These are phyloP conservation scores for Colletotrichum destructivum DNA, from an alignment of 2,329 filamentous ascomycete genomes.

Conservation along the genomic window DNA sequence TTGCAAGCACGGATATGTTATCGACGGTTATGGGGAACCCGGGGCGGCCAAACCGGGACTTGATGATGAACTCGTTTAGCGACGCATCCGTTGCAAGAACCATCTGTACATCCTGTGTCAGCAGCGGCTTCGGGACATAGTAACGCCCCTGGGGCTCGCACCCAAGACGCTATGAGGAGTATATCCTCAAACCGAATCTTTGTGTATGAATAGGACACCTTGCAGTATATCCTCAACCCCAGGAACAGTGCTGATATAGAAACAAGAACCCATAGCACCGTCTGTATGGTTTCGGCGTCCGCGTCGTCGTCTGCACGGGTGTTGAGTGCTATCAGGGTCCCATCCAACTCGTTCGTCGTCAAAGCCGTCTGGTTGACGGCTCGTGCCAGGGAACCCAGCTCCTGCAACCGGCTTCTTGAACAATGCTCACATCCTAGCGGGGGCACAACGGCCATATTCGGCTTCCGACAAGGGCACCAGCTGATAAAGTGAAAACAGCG, in stretches of 20 bases:
- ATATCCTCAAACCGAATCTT: conserved; percentile 49
- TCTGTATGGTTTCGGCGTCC: conserved; percentile 25
- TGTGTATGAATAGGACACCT: conserved; percentile 43
- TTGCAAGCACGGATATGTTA: conserved; percentile 8
- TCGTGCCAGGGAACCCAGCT: conserved; percentile 17
- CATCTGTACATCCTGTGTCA: background rate
- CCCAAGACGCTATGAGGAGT: conserved; percentile 46
- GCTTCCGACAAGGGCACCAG: conserved; percentile 12
- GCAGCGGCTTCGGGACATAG: background rate
- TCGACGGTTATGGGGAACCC: conserved; percentile 31
- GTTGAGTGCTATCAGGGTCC: conserved; percentile 26
- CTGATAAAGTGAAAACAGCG: conserved; percentile 11
- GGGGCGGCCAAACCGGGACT: conserved; percentile 35
- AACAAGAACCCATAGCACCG: conserved; percentile 44
- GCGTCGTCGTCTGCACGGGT: conserved; percentile 28
- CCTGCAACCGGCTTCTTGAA: conserved; percentile 21
- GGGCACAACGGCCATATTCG: conserved; percentile 39
- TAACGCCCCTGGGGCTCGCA: conserved; percentile 14
- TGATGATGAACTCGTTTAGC: conserved; percentile 39
- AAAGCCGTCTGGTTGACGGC: conserved; percentile 12
- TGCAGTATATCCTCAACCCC: conserved; percentile 46
- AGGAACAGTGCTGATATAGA: conserved; percentile 44
- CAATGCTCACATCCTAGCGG: conserved; percentile 24
- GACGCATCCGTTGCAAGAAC: conserved; percentile 33
- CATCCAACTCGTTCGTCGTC: conserved; percentile 16